phyloP scores from a whole-genome alignment of 2,329 filamentous ascomycete species.

The Trichoderma harzianum region DNA sequence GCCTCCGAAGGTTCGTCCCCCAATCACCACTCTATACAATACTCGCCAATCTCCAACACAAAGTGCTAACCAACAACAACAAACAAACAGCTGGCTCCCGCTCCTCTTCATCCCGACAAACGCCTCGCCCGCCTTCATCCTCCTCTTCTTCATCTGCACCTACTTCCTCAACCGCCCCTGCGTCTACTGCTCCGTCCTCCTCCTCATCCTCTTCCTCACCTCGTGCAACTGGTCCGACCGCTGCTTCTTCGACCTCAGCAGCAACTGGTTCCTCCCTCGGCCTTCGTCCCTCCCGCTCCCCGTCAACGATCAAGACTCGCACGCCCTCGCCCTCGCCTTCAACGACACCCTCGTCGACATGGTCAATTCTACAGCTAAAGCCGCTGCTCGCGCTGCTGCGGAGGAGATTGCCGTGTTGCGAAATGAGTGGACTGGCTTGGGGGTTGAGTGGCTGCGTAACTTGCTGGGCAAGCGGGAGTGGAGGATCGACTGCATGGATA shows the following conservation, averaged over 20 bases:
- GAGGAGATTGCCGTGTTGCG: slow-evolving; percentile 56
- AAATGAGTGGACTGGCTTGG: slow-evolving; percentile 70
- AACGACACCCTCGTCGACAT: slow-evolving; percentile 52
- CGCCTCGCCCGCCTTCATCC: slow-evolving; percentile 78
- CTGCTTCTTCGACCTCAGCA: slow-evolving; percentile 88
- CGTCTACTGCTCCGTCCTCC: slow-evolving; percentile 94
- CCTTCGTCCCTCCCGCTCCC: slow-evolving; percentile 31
- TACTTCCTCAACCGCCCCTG: slow-evolving; percentile 96
- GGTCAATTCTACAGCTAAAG: slow-evolving; percentile 66
- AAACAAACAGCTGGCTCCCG: slow-evolving; percentile 67
- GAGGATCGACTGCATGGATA: slow-evolving; percentile 86
- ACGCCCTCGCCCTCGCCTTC: slow-evolving; percentile 30
- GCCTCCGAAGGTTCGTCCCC: slow-evolving; percentile 53
- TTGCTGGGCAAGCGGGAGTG: slow-evolving; percentile 81
- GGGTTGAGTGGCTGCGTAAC: slow-evolving; percentile 81
- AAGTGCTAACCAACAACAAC: background rate
- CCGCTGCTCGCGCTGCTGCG: slow-evolving; percentile 63
- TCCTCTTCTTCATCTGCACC: slow-evolving; percentile 86
- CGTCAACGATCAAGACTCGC: background rate
- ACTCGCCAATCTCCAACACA: background rate
- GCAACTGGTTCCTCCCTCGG: slow-evolving; percentile 91
- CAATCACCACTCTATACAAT: background rate
- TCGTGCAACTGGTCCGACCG: slow-evolving; percentile 86
- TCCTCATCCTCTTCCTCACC: slow-evolving; percentile 90
- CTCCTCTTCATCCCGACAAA: slow-evolving; percentile 87